These are phyloP conservation scores for Amanita pallidorosea DNA, from an alignment of 768 basidiomycete species.

Conservation along the genomic window DNA sequence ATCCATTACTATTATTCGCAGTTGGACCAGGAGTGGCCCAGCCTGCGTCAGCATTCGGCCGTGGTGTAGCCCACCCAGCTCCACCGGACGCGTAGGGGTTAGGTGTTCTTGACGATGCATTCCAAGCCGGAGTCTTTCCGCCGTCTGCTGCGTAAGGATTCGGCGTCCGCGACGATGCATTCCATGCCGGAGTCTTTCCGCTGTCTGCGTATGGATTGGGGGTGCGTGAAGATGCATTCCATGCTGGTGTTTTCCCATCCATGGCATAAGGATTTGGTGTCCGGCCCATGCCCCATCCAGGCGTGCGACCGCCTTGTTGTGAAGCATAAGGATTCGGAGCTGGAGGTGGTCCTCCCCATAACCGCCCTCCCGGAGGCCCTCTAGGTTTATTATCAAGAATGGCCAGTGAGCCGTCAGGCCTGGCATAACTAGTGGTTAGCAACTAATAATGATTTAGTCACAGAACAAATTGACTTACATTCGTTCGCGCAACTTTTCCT, in stretches of 20 bases:
- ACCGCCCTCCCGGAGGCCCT: slow-evolving; percentile 14
- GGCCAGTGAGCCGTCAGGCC: slow-evolving; percentile 46
- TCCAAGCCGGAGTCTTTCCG: slow-evolving; percentile 63
- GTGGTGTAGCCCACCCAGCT: slow-evolving; percentile 14
- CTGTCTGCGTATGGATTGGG: slow-evolving; percentile 60
- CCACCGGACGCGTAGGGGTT: slow-evolving; percentile 57
- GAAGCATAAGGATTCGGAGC: slow-evolving; percentile 27
- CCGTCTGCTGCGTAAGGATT: slow-evolving; percentile 53
- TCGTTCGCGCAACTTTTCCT: slow-evolving; percentile 63
- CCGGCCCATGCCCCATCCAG: slow-evolving; percentile 23
- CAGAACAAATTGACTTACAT: slow-evolving; percentile 37
- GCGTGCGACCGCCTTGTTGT: slow-evolving; percentile 21
- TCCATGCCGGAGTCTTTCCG: slow-evolving; percentile 58
- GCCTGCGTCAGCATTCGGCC: slow-evolving; percentile 1
- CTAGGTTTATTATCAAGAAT: slow-evolving; percentile 27
- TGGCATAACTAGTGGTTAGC: slow-evolving; percentile 15
- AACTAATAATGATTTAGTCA: neutral
- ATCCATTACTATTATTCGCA: slow-evolving; percentile 14
- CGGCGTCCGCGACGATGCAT: slow-evolving; percentile 53
- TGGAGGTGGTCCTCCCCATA: slow-evolving; percentile 13
- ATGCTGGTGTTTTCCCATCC: slow-evolving; percentile 47
- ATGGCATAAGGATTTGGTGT: slow-evolving; percentile 62
- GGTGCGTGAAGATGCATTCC: slow-evolving; percentile 47
- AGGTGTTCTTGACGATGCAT: slow-evolving; percentile 50
- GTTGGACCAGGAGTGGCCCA: slow-evolving; percentile 5